Evolutionary conservation across 345 rosid species (phyloP).

Genomic region (thale cress (Arabidopsis thaliana)): TAIR10.1 NC_003074.8:2734001-2734500

Average conservation of each 20-base stretch:
- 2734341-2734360: slow-evolving; percentile 30
- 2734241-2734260: slow-evolving; percentile 38
- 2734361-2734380: neutral
- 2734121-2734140: slow-evolving; percentile 97
- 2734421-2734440: slow-evolving; percentile 24
- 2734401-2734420: slow-evolving; percentile 19
- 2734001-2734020: neutral
- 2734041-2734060: slow-evolving; percentile 20
- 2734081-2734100: slow-evolving; percentile 91
- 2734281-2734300: slow-evolving; percentile 27
- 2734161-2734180: slow-evolving; percentile 97
- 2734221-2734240: slow-evolving; percentile 64
- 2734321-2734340: slow-evolving; percentile 20
- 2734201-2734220: slow-evolving; percentile 83
- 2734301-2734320: slow-evolving; percentile 31
- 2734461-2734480: slow-evolving; percentile 23
- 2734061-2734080: slow-evolving; percentile 76
- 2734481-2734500: neutral
- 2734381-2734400: slow-evolving; percentile 20
- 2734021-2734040: slow-evolving; percentile 17
- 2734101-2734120: slow-evolving; percentile 98
- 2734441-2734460: slow-evolving; percentile 5
- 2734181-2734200: slow-evolving; percentile 92
- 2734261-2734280: slow-evolving; percentile 21
- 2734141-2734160: slow-evolving; percentile 98